Evolutionary conservation across 2,329 filamentous ascomycete genomes (phyloP).

Genomic region (Aspergillus glaucus): DNA sequence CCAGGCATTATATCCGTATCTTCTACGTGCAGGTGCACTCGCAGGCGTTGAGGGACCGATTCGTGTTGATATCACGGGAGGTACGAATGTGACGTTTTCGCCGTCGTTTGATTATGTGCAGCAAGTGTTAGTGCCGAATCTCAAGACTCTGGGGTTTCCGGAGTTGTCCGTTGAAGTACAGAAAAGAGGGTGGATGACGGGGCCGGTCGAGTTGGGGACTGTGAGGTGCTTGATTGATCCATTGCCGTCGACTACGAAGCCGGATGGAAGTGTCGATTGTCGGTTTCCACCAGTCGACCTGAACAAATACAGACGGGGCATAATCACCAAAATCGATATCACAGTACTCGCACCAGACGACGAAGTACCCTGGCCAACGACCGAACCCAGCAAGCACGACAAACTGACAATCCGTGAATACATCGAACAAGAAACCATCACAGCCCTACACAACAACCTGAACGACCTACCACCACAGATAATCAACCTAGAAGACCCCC

Average conservation of each 20-base stretch:
- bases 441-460: slow-evolving; percentile 12
- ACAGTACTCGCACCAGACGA: slow-evolving; percentile 34
- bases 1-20: slow-evolving; percentile 54
- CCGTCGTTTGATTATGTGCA: slow-evolving; percentile 52
- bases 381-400: background rate
- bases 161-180: slow-evolving; percentile 37
- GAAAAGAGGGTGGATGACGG: slow-evolving; percentile 50
- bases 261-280: slow-evolving; percentile 1
- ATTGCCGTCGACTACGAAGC: slow-evolving; percentile 14
- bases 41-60: slow-evolving; percentile 14
- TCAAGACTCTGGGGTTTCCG: slow-evolving; percentile 47
- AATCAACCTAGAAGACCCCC: background rate
- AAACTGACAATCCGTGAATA: slow-evolving; percentile 16
- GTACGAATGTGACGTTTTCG: slow-evolving; percentile 52
- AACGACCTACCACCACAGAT: too few relatives aligned
- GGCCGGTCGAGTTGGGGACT: slow-evolving; percentile 41
- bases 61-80: slow-evolving; percentile 46
- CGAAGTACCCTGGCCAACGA: background rate
- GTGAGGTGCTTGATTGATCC: slow-evolving; percentile 46
- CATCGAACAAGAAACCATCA: slow-evolving; percentile 15
- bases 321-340: slow-evolving; percentile 32
- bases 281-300: slow-evolving; percentile 30
- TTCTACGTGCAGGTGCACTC: slow-evolving; percentile 41
- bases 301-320: slow-evolving; percentile 20
- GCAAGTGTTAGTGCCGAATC: slow-evolving; percentile 51